A percentile compares a stretch with the other conserved stretches of the same genome.
phyloP scores from a whole-genome alignment of 768 basidiomycete genomes.

The Pholiota conissans region DNA sequence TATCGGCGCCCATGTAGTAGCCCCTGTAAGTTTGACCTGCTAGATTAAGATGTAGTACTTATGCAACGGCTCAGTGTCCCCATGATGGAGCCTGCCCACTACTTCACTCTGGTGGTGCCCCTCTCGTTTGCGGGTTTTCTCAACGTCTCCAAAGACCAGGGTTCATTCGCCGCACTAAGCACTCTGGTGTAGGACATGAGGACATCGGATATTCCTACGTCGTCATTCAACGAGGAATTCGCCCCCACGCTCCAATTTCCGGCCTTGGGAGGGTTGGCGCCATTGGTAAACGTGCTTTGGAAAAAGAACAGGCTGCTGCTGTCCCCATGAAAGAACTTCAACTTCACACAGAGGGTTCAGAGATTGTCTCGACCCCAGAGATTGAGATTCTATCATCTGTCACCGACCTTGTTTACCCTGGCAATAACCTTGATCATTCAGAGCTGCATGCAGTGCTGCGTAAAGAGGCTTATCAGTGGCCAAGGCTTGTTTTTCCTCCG shows the following conservation, averaged over 20 bases:
- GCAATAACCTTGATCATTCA: slow-evolving; percentile 16
- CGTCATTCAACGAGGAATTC: slow-evolving; percentile 75
- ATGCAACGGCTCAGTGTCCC: slow-evolving; percentile 62
- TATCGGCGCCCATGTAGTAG: slow-evolving; percentile 79
- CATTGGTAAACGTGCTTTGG: slow-evolving; percentile 46
- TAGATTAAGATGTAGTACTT: slow-evolving; percentile 6
- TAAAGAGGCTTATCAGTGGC: slow-evolving; percentile 83
- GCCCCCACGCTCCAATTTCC: slow-evolving; percentile 47
- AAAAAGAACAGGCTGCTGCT: slow-evolving; percentile 30
- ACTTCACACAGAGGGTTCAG: slow-evolving; percentile 34
- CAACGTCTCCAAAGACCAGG: slow-evolving; percentile 86
- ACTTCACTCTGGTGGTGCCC: slow-evolving; percentile 48
- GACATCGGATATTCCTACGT: slow-evolving; percentile 90
- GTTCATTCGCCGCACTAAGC: slow-evolving; percentile 87
- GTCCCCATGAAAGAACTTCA: slow-evolving; percentile 39
- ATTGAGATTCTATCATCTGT: slow-evolving; percentile 2
- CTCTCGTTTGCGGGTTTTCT: slow-evolving; percentile 76
- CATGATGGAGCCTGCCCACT: slow-evolving; percentile 88
- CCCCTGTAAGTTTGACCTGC: slow-evolving; percentile 59
- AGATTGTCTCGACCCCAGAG: slow-evolving; percentile 4
- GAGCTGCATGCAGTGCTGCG: slow-evolving; percentile 58
- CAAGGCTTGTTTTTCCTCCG: slow-evolving; percentile 90
- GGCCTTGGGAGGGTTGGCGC: slow-evolving; percentile 53
- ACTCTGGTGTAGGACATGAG: slow-evolving; percentile 82
- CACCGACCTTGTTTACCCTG: slow-evolving; percentile 8